Conservation (phyloP, 148 eudicot genomes). For the Selenicereus undatus region DNA sequence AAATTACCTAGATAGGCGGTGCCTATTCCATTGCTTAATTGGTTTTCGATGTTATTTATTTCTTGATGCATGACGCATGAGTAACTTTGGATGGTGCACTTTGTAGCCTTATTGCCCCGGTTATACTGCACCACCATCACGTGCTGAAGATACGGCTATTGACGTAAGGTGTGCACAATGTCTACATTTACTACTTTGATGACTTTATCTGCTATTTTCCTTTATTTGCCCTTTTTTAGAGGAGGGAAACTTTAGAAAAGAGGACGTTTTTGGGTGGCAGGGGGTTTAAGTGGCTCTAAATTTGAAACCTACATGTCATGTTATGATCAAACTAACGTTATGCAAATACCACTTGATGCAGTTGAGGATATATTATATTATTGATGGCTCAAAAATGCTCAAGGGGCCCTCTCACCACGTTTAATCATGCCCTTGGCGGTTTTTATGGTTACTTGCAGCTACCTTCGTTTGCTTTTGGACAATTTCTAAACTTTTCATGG, state of each 20-base stretch:
- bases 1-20: neutral
- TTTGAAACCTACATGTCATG: neutral
- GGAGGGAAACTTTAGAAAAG: neutral
- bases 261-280: too few relatives aligned
- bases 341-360: neutral
- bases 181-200: neutral
- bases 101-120: conserved; percentile 70
- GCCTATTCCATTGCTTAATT: neutral
- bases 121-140: conserved; percentile 72
- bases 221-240: neutral
- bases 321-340: neutral
- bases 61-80: neutral
- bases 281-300: too few relatives aligned
- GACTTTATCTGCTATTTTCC: neutral
- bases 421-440: too few relatives aligned
- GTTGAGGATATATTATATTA: neutral
- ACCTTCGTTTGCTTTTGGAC: too few relatives aligned
- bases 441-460: too few relatives aligned
- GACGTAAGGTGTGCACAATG: conserved; percentile 56
- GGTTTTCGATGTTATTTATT: neutral
- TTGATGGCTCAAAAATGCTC: neutral
- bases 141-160: conserved; percentile 51
- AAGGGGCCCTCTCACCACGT: too few relatives aligned
- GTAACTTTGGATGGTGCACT: conserved; percentile 10
- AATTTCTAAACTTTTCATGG: too few relatives aligned